phyloP scores from a whole-genome alignment of 768 basidiomycete species.

The Auricularia sp. region DNA sequence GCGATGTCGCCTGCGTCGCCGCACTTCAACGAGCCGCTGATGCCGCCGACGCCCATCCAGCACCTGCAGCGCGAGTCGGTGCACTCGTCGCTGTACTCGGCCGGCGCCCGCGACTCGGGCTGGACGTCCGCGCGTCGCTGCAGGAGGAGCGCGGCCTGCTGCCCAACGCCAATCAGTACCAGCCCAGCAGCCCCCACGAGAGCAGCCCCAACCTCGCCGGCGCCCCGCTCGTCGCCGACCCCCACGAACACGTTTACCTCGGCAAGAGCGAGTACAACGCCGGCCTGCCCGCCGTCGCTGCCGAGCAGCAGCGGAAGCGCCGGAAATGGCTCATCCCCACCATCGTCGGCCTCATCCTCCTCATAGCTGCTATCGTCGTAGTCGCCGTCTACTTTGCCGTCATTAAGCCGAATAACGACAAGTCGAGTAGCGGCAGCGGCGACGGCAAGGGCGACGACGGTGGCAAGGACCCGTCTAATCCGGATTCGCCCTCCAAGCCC shows the following conservation, averaged over 20 bases:
- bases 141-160: neutral
- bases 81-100: neutral
- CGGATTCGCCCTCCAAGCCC: conserved; percentile 13
- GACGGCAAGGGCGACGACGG: neutral
- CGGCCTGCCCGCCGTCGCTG: neutral
- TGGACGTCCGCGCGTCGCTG: neutral
- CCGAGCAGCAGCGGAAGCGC: neutral
- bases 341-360: conserved; percentile 4
- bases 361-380: conserved; percentile 11
- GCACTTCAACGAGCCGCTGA: neutral
- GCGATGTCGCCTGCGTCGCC: neutral
- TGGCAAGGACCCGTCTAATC: neutral
- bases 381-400: conserved; percentile 15
- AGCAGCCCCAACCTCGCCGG: neutral
- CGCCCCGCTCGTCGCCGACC: neutral
- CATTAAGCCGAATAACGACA: conserved; percentile 8
- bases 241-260: neutral
- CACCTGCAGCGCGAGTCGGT: neutral
- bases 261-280: neutral
- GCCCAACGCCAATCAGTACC: neutral
- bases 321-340: neutral
- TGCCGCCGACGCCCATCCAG: neutral
- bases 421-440: neutral
- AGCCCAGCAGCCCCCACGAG: neutral
- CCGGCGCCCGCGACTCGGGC: neutral